Evolutionary conservation across 495 filamentous ascomycete genomes (phyloP).

Genomic region (Aspergillus sparsus): DNA sequence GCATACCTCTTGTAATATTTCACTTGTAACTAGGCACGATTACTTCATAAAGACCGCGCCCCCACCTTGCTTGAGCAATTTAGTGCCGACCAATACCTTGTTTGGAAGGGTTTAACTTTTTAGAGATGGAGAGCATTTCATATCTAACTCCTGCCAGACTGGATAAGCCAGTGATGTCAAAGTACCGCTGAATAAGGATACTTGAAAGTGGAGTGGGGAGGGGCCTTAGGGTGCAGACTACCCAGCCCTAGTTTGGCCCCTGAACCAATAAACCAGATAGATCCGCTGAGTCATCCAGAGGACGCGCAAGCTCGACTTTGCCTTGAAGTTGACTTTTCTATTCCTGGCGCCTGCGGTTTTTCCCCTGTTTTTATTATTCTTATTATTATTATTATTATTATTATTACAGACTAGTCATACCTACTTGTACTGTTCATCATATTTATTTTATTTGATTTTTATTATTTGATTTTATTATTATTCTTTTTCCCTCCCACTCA

Average conservation of each 20-base stretch:
- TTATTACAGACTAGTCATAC: too few species aligned
- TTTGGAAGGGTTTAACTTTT: slow-evolving; percentile 1
- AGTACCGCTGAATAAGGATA: not conserved
- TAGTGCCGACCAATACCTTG: not conserved
- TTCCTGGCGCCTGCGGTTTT: slow-evolving; percentile 14
- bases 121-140: not conserved
- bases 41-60: too few species aligned
- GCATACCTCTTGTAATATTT: too few species aligned
- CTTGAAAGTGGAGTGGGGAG: slow-evolving; percentile 6
- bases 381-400: too few species aligned
- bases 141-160: too few species aligned
- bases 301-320: slow-evolving; percentile 40
- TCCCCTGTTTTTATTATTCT: too few species aligned
- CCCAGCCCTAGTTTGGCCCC: slow-evolving; percentile 10
- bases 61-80: too few species aligned
- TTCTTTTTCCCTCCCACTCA: slow-evolving; percentile 2
- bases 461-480: not conserved
- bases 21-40: too few species aligned
- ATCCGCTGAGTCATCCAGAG: slow-evolving; percentile 38
- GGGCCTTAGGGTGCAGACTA: slow-evolving; percentile 11
- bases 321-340: slow-evolving; percentile 27
- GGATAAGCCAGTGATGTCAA: too few species aligned
- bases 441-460: slow-evolving; percentile 1
- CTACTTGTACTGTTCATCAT: too few species aligned
- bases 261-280: slow-evolving; percentile 23